Conservation (phyloP, 2,329 filamentous ascomycete genomes). For the Scytalidium sp. region DNA sequence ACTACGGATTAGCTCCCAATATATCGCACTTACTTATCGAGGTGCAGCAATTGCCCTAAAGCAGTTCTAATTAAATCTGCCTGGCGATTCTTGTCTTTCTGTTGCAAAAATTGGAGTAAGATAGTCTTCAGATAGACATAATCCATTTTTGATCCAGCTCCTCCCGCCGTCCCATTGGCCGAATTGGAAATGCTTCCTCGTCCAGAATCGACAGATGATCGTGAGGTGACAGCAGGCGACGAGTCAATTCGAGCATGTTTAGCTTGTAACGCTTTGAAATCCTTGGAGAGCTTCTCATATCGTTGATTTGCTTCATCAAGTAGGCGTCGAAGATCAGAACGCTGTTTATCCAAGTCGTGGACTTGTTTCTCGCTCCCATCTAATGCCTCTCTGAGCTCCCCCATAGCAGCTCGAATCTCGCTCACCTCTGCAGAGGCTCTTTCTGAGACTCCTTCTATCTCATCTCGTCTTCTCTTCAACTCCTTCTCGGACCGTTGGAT, state of each 20-base stretch:
- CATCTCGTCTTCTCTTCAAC: constrained; percentile 69
- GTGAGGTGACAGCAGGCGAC: constrained; percentile 24
- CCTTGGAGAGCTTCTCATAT: constrained; percentile 76
- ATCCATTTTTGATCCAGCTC: constrained; percentile 21
- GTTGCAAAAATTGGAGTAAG: constrained; percentile 76
- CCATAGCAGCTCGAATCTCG: constrained; percentile 74
- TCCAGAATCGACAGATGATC: constrained; percentile 30
- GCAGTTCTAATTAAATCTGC: constrained; percentile 71
- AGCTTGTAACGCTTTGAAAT: constrained; percentile 51
- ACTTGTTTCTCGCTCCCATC: constrained; percentile 86
- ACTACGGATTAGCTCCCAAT: neutral
- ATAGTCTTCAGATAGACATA: constrained; percentile 74
- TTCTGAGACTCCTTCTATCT: constrained; percentile 69
- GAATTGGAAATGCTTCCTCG: constrained; percentile 14
- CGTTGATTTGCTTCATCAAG: constrained; percentile 75
- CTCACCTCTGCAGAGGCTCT: constrained; percentile 69
- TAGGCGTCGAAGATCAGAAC: constrained; percentile 67
- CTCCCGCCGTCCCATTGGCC: constrained; percentile 15
- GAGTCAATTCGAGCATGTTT: constrained; percentile 31
- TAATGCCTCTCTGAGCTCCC: constrained; percentile 73
- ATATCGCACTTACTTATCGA: constrained; percentile 62
- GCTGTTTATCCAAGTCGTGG: constrained; percentile 79
- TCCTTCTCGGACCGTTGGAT: constrained; percentile 71
- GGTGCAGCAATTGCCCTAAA: constrained; percentile 70
- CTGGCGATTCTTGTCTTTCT: constrained; percentile 73